A percentile compares a stretch with the other conserved stretches of the same genome.
Conservation (phyloP, 2,329 filamentous ascomycete genomes). For the Ceratocystis papillata region DNA sequence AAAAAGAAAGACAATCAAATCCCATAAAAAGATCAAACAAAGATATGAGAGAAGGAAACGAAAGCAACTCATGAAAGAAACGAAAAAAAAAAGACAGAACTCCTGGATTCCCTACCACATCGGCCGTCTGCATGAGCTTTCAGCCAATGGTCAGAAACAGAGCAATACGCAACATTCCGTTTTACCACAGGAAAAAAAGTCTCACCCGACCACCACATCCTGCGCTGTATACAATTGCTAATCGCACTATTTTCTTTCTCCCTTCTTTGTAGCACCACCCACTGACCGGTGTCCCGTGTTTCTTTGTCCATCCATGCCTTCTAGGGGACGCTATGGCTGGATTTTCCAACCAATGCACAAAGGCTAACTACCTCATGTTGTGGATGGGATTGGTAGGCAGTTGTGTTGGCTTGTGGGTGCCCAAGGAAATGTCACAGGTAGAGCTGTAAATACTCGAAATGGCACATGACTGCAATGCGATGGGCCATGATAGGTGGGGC, state of each 20-base stretch:
- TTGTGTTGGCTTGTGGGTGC: conserved; percentile 67
- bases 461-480: neutral
- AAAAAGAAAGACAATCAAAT: conserved; percentile 3
- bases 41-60: neutral
- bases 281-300: conserved; percentile 62
- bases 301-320: conserved; percentile 88
- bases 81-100: conserved; percentile 25
- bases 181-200: conserved; percentile 25
- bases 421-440: conserved; percentile 50
- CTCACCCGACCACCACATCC: conserved; percentile 1
- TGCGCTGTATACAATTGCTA: conserved; percentile 9
- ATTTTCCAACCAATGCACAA: conserved; percentile 43
- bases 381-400: conserved; percentile 85
- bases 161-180: conserved; percentile 30
- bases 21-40: neutral
- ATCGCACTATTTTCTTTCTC: conserved; percentile 26
- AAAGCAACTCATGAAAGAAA: neutral
- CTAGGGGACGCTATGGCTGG: conserved; percentile 68
- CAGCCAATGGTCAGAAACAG: conserved; percentile 10
- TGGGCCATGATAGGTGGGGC: neutral
- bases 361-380: conserved; percentile 64
- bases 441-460: conserved; percentile 10
- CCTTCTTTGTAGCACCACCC: conserved; percentile 62
- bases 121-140: neutral
- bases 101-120: conserved; percentile 1